Percentiles rank a stretch among this genome's conserved stretches.
Evolutionary conservation across 305 asterid genomes (phyloP).

Genomic region (Fraxinus xanthoxyloides): DNA sequence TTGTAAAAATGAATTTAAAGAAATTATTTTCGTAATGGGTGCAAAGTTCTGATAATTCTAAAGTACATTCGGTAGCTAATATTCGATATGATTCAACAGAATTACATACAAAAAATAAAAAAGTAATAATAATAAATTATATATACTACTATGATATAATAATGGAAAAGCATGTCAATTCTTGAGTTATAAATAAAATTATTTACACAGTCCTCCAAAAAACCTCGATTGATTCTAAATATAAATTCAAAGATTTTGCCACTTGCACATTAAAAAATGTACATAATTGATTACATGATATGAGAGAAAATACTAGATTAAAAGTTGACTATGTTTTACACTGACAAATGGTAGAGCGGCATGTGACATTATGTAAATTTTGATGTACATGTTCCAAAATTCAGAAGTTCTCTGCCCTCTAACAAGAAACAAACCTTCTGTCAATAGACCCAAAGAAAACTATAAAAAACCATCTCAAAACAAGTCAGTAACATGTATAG

Average conservation of each 20-base stretch:
- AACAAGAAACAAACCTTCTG: background rate
- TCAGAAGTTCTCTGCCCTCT: background rate
- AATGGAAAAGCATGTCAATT: background rate
- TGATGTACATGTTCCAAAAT: no score
- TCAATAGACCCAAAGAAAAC: background rate
- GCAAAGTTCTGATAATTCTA: background rate
- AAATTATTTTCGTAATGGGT: background rate
- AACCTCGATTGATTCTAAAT: background rate
- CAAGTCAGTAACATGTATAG: background rate
- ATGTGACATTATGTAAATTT: no score
- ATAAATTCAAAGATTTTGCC: background rate
- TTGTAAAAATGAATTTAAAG: background rate
- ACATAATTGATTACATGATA: no score
- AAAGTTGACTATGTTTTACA: no score
- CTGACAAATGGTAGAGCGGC: no score
- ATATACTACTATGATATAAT: background rate
- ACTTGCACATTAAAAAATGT: no score
- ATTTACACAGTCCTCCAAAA: background rate
- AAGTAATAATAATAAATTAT: no score
- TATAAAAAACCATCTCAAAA: background rate
- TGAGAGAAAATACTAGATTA: no score
- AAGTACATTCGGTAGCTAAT: background rate
- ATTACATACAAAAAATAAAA: background rate
- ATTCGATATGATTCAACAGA: background rate
- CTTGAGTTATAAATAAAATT: background rate